Evolutionary conservation across 306 rosid species (phyloP).

Genomic region (Prunus kanzakura): DNA sequence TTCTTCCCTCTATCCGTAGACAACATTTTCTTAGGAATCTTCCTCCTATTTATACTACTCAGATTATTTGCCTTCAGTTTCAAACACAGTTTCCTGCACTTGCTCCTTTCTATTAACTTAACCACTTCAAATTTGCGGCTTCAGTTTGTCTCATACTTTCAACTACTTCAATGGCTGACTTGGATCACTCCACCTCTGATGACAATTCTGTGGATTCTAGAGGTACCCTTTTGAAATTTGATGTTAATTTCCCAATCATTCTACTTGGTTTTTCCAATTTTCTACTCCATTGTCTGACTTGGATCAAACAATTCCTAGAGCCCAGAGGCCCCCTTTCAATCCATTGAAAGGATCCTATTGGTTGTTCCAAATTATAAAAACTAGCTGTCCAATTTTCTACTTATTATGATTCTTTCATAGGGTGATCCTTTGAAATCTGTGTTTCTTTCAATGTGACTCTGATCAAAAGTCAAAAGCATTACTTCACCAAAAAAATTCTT

Average conservation of each 20-base stretch:
- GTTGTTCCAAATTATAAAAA: not conserved
- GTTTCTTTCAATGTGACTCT: not conserved
- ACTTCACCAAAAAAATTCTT: not conserved
- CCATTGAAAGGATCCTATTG: not conserved
- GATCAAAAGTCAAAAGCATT: too few relatives aligned
- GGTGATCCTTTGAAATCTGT: not conserved
- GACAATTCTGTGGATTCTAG: slow-evolving; percentile 40
- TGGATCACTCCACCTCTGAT: slow-evolving; percentile 46
- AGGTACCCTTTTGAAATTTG: slow-evolving; percentile 46
- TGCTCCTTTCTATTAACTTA: not conserved
- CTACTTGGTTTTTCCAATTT: not conserved
- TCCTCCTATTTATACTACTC: slow-evolving; percentile 41
- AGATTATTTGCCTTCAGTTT: slow-evolving; percentile 23
- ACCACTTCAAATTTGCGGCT: not conserved
- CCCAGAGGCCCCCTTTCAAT: not conserved
- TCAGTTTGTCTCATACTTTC: slow-evolving; percentile 20
- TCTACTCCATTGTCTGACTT: not conserved
- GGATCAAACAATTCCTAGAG: not conserved
- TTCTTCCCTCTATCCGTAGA: slow-evolving; percentile 14
- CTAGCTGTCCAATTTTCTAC: not conserved
- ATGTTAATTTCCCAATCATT: not conserved
- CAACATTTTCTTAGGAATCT: slow-evolving; percentile 7
- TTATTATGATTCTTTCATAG: not conserved
- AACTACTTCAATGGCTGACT: slow-evolving; percentile 52
- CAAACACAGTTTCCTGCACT: slow-evolving; percentile 11